Conservation (phyloP, 345 rosid genomes). For the Kernera saxatilis region DNA sequence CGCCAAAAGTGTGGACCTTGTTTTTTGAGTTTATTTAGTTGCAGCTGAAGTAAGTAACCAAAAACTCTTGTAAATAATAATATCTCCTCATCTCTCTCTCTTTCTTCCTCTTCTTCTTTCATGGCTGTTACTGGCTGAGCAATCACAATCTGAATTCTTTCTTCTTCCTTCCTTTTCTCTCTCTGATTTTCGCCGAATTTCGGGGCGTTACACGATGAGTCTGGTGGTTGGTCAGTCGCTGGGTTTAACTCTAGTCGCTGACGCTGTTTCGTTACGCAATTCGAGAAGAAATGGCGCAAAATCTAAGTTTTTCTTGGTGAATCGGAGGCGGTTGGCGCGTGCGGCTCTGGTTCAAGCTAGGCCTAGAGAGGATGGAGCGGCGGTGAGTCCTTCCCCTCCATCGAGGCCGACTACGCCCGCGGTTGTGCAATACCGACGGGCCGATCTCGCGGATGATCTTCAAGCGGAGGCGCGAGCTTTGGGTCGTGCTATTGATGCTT, state of each 20-base stretch:
- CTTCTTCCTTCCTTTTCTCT: background rate
- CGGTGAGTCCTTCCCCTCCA: slow-evolving; percentile 12
- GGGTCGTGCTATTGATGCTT: slow-evolving; percentile 76
- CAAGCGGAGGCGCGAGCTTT: slow-evolving; percentile 87
- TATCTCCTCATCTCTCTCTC: background rate
- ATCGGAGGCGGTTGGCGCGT: slow-evolving; percentile 19
- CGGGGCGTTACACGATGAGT: slow-evolving; percentile 19
- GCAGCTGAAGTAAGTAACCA: background rate
- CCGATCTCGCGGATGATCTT: slow-evolving; percentile 60
- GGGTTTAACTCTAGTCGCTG: slow-evolving; percentile 13
- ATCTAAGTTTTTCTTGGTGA: background rate
- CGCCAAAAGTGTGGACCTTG: slow-evolving; percentile 31
- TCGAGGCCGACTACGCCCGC: slow-evolving; percentile 10
- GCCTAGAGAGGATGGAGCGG: slow-evolving; percentile 29
- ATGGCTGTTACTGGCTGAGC: slow-evolving; percentile 16
- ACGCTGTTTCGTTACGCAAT: background rate
- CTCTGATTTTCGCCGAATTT: background rate
- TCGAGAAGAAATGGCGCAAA: slow-evolving; percentile 5
- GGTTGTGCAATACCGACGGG: slow-evolving; percentile 22
- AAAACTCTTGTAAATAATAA: too few relatives aligned
- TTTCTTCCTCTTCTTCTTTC: background rate
- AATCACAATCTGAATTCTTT: background rate
- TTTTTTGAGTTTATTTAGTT: background rate
- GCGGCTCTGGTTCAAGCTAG: slow-evolving; percentile 42
- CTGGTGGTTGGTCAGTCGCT: slow-evolving; percentile 23